Evolutionary conservation across 225 moss, liverwort and hornwort genomes (phyloP).

Genomic region (Bryum argenteum): DNA sequence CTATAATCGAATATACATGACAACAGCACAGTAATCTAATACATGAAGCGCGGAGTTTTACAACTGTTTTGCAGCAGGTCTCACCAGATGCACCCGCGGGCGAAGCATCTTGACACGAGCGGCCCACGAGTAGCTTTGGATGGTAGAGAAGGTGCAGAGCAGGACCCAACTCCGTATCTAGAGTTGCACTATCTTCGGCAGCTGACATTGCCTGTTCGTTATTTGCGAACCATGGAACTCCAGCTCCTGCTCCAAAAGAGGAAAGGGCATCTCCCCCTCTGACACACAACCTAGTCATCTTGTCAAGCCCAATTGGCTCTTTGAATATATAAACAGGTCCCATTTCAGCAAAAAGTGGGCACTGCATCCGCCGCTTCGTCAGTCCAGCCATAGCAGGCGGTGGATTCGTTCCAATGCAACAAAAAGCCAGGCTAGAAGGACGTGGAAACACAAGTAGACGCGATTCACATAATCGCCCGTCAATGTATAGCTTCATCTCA

Average conservation of each 20-base stretch:
- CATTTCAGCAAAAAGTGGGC: conserved; percentile 98
- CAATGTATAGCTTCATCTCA: conserved; percentile 90
- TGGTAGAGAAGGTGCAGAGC: conserved; percentile 96
- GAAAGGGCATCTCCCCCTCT: conserved; percentile 93
- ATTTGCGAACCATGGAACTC: conserved; percentile 98
- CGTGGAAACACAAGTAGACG: conserved; percentile 92
- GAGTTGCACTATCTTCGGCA: conserved; percentile 86
- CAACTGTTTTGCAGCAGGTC: conserved; percentile 7
- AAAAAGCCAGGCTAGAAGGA: conserved; percentile 85
- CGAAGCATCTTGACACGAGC: conserved; percentile 95
- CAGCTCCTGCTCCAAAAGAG: conserved; percentile 91
- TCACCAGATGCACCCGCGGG: conserved; percentile 87
- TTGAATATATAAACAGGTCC: conserved; percentile 98
- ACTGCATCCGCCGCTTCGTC: conserved; percentile 87
- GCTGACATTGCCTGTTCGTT: conserved; percentile 96
- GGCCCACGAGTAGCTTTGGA: conserved; percentile 91
- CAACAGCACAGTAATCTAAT: conserved; percentile 9
- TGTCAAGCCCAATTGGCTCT: conserved; percentile 91
- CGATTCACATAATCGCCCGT: conserved; percentile 90
- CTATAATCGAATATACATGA: conserved; percentile 8
- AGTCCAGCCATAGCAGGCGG: conserved; percentile 98
- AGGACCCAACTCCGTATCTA: conserved; percentile 86
- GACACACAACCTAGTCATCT: conserved; percentile 75
- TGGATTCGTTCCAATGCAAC: conserved; percentile 99
- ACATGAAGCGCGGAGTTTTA: conserved; percentile 13